Evolutionary conservation across 148 eudicot species (phyloP).

Genomic region (Rhododendron ovatum): DNA sequence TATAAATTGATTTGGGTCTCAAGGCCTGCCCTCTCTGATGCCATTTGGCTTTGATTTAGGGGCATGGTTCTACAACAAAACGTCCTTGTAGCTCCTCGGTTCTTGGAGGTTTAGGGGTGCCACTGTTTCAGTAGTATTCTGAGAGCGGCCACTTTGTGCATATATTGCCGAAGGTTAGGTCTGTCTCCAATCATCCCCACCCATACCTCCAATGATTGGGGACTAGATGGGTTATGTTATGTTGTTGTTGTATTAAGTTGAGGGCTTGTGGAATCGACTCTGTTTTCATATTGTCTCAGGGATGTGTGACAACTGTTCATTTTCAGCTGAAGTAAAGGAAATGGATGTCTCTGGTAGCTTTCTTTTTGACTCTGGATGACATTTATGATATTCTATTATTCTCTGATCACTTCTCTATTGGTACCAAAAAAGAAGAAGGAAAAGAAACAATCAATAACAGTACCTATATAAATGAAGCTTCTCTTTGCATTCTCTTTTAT

Average conservation of each 20-base stretch:
- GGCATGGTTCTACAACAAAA: no score
- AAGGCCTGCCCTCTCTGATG: no score
- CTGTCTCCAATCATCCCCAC: no score
- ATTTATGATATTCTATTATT: background rate
- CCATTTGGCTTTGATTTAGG: no score
- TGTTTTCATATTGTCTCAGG: conserved; percentile 39
- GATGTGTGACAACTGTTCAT: conserved; percentile 96
- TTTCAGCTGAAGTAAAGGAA: conserved; percentile 55
- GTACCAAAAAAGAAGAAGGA: background rate
- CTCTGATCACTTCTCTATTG: background rate
- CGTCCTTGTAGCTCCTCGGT: no score
- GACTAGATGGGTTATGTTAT: no score
- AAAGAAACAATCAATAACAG: background rate
- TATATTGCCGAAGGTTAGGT: no score
- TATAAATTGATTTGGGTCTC: no score
- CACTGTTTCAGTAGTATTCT: no score
- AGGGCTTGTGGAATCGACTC: background rate
- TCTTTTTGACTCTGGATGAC: conserved; percentile 5
- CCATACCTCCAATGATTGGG: no score
- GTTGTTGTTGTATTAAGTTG: background rate
- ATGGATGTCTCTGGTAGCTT: conserved; percentile 75
- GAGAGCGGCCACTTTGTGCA: no score
- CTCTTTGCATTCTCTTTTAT: background rate
- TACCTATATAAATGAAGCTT: background rate
- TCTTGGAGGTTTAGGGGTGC: no score